These are phyloP conservation scores for Williopsis jadinii DNA, from an alignment of 1,139 yeast species.

Conservation along the genomic window DNA sequence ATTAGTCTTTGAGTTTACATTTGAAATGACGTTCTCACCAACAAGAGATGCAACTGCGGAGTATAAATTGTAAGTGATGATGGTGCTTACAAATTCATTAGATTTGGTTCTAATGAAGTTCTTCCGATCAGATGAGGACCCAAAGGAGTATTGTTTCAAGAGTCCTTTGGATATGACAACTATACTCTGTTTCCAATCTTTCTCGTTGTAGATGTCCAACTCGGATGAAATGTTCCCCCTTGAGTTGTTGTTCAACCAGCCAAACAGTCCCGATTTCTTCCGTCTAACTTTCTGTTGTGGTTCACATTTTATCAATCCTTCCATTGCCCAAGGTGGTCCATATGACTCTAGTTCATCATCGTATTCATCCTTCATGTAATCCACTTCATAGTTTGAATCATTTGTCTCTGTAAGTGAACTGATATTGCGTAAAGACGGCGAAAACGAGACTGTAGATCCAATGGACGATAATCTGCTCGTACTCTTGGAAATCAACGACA, in stretches of 20 bases:
- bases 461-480: slow-evolving; percentile 18
- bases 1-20: slow-evolving; percentile 12
- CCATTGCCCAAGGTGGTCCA: slow-evolving; percentile 78
- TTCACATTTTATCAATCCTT: slow-evolving; percentile 51
- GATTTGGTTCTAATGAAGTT: slow-evolving; percentile 31
- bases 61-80: slow-evolving; percentile 29
- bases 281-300: slow-evolving; percentile 20
- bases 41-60: slow-evolving; percentile 19
- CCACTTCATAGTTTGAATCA: slow-evolving; percentile 15
- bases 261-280: slow-evolving; percentile 18
- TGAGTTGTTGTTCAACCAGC: slow-evolving; percentile 7
- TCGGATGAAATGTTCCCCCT: slow-evolving; percentile 12
- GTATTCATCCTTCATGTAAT: slow-evolving; percentile 19
- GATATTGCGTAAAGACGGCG: slow-evolving; percentile 4
- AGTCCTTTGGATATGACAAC: slow-evolving; percentile 56
- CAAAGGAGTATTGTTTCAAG: slow-evolving; percentile 44
- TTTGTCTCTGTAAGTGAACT: slow-evolving; percentile 21
- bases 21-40: slow-evolving; percentile 15
- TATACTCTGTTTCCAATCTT: slow-evolving; percentile 38
- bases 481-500: slow-evolving; percentile 14
- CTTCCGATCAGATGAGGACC: slow-evolving; percentile 28
- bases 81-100: slow-evolving; percentile 21
- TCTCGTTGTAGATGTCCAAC: slow-evolving; percentile 16
- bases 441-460: slow-evolving; percentile 12
- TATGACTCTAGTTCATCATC: slow-evolving; percentile 57